These are phyloP conservation scores for Rubia yunnanensis DNA, from an alignment of 257 asterid genomes.

Conservation along the genomic window DNA sequence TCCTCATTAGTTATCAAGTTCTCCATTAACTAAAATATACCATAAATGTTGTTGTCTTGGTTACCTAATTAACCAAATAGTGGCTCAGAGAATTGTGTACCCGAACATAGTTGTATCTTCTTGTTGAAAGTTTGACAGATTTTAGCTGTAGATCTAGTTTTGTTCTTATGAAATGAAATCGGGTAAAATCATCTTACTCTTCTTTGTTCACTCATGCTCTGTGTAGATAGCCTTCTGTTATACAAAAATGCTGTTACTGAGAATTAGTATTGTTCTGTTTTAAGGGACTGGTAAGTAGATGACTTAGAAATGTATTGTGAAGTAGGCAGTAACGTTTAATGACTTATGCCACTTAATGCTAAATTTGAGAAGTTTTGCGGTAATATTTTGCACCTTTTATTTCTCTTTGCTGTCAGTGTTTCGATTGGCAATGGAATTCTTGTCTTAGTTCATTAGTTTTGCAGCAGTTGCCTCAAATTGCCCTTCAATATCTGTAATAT, in stretches of 20 bases:
- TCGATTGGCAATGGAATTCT: neutral
- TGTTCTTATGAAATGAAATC: constrained; percentile 2
- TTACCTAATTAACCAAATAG: neutral
- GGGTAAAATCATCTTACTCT: constrained; percentile 1
- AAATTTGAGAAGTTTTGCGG: neutral
- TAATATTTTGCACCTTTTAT: neutral
- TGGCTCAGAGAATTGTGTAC: constrained; percentile 4
- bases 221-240: neutral
- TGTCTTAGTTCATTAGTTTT: neutral
- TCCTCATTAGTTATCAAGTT: constrained; percentile 1
- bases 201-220: neutral
- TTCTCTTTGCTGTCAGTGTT: neutral
- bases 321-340: neutral
- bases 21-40: neutral
- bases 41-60: constrained; percentile 2
- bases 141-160: neutral
- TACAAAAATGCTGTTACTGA: neutral
- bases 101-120: constrained; percentile 2
- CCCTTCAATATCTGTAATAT: neutral
- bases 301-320: neutral
- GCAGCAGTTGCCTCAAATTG: neutral
- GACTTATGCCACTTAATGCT: neutral
- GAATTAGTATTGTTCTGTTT: neutral
- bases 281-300: neutral
- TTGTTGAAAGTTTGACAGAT: neutral